phyloP scores from a whole-genome alignment of 164 flowering plant genomes.

The Aristolochia fimbriata region DNA sequence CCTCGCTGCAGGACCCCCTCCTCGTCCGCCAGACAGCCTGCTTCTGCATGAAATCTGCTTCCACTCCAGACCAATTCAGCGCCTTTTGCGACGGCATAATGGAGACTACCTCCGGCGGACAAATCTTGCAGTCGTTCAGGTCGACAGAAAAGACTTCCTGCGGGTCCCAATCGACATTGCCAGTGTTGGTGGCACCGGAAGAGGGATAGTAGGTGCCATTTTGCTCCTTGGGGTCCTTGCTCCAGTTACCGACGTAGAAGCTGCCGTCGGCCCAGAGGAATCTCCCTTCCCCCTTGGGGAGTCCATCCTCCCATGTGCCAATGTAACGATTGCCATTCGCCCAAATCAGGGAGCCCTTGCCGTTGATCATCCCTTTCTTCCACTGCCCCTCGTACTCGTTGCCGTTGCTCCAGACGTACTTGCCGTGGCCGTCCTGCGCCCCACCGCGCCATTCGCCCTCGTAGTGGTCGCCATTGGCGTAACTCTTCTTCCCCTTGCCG shows the following conservation, averaged over 20 bases:
- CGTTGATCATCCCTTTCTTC: slow-evolving; percentile 42
- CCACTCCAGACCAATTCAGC: slow-evolving; percentile 15
- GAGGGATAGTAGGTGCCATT: slow-evolving; percentile 60
- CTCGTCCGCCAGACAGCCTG: slow-evolving; percentile 24
- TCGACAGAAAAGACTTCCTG: slow-evolving; percentile 41
- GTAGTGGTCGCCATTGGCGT: slow-evolving; percentile 62
- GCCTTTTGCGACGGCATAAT: slow-evolving; percentile 70
- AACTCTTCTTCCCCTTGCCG: slow-evolving; percentile 56
- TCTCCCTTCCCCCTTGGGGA: slow-evolving; percentile 59
- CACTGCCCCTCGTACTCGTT: slow-evolving; percentile 54
- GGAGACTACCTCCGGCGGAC: slow-evolving; percentile 52
- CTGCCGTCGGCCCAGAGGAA: slow-evolving; percentile 59
- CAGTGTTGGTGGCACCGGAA: slow-evolving; percentile 16
- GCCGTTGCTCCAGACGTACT: slow-evolving; percentile 62
- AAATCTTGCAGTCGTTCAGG: slow-evolving; percentile 41
- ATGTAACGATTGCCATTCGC: slow-evolving; percentile 52
- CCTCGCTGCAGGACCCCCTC: slow-evolving; percentile 58
- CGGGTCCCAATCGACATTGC: slow-evolving; percentile 55
- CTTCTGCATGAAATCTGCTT: background rate
- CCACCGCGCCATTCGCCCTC: slow-evolving; percentile 83
- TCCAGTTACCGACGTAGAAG: slow-evolving; percentile 65
- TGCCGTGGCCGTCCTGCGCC: slow-evolving; percentile 62
- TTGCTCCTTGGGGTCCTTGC: slow-evolving; percentile 45
- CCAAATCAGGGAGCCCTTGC: slow-evolving; percentile 52
- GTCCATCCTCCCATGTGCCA: slow-evolving; percentile 63